Evolutionary conservation across 2,329 filamentous ascomycete species (phyloP).

Genomic region (Elsinoe australis): DNA sequence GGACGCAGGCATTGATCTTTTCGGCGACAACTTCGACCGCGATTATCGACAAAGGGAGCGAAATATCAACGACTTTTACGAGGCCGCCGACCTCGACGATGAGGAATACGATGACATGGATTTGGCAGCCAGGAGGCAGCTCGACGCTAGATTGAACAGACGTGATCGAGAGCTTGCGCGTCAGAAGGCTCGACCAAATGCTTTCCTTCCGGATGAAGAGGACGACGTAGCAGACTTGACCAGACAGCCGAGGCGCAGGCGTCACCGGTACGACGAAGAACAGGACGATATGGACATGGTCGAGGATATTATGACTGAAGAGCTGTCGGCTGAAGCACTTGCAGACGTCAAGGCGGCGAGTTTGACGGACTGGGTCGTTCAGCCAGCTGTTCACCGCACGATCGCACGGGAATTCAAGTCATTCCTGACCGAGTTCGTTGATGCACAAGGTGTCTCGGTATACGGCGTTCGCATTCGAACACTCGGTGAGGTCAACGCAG

Average conservation of each 20-base stretch:
- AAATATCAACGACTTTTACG: constrained; percentile 53
- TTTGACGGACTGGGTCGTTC: constrained; percentile 89
- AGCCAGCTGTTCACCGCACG: constrained; percentile 80
- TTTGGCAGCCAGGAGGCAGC: constrained; percentile 56
- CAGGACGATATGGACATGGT: constrained; percentile 82
- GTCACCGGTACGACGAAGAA: constrained; percentile 91
- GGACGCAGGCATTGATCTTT: constrained; percentile 62
- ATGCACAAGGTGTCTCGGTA: constrained; percentile 80
- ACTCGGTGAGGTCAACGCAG: constrained; percentile 93
- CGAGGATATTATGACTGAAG: constrained; percentile 90
- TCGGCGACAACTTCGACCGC: constrained; percentile 60
- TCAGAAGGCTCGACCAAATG: constrained; percentile 59
- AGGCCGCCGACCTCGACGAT: constrained; percentile 66
- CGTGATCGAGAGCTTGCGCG: constrained; percentile 65
- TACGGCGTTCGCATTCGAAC: constrained; percentile 92
- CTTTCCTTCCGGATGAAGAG: constrained; percentile 72
- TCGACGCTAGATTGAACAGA: constrained; percentile 66
- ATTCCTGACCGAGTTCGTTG: constrained; percentile 92
- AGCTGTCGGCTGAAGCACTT: constrained; percentile 83
- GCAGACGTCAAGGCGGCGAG: constrained; percentile 89
- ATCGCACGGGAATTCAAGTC: constrained; percentile 96
- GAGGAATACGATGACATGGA: constrained; percentile 68
- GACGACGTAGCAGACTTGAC: constrained; percentile 79
- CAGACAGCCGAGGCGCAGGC: constrained; percentile 72
- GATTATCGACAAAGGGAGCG: constrained; percentile 50